A percentile compares a stretch with the other conserved stretches of the same genome.
These are phyloP conservation scores for Taphrina populina DNA, from an alignment of 1,139 yeast genomes.

Conservation along the genomic window DNA sequence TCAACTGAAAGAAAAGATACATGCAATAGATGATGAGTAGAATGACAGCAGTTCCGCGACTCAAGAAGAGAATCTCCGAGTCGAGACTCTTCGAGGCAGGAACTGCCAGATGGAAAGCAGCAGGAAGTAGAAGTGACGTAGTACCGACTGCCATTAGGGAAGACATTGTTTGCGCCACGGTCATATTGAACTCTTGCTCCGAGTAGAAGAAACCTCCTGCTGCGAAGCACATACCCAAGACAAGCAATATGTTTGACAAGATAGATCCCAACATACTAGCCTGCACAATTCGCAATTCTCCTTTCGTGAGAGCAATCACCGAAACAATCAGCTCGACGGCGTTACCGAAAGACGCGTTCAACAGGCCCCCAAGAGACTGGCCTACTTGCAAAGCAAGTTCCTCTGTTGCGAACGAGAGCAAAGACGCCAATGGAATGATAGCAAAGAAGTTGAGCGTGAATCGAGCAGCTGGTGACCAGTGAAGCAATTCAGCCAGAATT, in stretches of 20 bases:
- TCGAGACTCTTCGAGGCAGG: constrained; percentile 45
- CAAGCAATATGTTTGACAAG: constrained; percentile 79
- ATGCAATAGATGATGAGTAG: constrained; percentile 71
- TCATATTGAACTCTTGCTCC: constrained; percentile 87
- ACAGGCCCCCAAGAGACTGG: constrained; percentile 81
- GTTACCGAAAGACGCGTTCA: constrained; percentile 96
- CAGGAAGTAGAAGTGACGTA: constrained; percentile 86
- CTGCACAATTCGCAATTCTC: constrained; percentile 87
- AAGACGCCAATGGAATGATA: constrained; percentile 88
- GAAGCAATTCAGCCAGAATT: constrained; percentile 61
- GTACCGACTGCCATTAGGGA: constrained; percentile 89
- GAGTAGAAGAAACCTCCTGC: constrained; percentile 87
- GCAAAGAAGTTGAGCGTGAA: constrained; percentile 82
- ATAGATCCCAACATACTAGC: constrained; percentile 97
- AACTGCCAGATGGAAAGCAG: constrained; percentile 87
- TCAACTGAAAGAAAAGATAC: constrained; percentile 81
- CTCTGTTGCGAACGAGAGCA: constrained; percentile 71
- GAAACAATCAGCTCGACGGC: constrained; percentile 93
- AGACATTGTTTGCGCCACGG: constrained; percentile 97
- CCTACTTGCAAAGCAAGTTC: constrained; percentile 85
- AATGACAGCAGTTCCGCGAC: constrained; percentile 86
- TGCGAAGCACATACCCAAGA: constrained; percentile 87
- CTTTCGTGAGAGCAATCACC: constrained; percentile 77
- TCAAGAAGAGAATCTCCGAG: constrained; percentile 64
- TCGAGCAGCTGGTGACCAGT: constrained; percentile 59